Base-by-base conservation (phyloP, 371 early-diverging fungal genomes). In the Syncephalastrum racemosum region DNA sequence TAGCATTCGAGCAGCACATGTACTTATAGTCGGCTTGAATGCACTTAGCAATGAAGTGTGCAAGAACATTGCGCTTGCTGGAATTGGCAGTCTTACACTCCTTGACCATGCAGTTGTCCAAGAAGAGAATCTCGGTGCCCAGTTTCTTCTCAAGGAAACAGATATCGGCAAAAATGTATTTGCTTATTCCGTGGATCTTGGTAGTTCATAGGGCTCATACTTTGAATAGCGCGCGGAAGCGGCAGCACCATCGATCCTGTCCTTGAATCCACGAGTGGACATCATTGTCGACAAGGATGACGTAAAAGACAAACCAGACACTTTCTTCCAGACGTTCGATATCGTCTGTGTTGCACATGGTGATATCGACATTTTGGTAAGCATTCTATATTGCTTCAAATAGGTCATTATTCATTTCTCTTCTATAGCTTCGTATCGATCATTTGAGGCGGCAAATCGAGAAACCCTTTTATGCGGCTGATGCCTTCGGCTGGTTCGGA, bases 1-100 rank as follows among this genome's bases (percentile, higher is more conserved):
- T 62, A 91, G 93, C 58, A 90, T 97, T 75, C 78, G 92, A 44
- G 81, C 81, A 48, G 77, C 93, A 27, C 75, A 75, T 8, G 82
- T 96, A 39, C 78, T 92, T 19, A 68, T 92, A 24, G 82, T 76
- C 16, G 88, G 89, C 1, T 66, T 89, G 46, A 77, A 77, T 48
- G 92, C 86, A 4, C 59, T 92, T 41, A 78, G 82, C 53, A 84
- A 82, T 58, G 97, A 97, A 67, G 80, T 91, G 20, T 80, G 87
- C 73, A 97, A 97, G 69, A 95, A 95, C 68, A 68, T 96, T 49
- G 94, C 92, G 4, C 79, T 97, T 13, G 92, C 95, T 0, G 97
- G 97, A 19, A 71, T 95, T 14, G 95, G 94, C 0, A 68, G 75
- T 1, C 68, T 97, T 19, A 87, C 88, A 0, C 50, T 97, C 0